Base-by-base conservation (phyloP, 768 basidiomycete species). In the Leccinellum luteum region DNA sequence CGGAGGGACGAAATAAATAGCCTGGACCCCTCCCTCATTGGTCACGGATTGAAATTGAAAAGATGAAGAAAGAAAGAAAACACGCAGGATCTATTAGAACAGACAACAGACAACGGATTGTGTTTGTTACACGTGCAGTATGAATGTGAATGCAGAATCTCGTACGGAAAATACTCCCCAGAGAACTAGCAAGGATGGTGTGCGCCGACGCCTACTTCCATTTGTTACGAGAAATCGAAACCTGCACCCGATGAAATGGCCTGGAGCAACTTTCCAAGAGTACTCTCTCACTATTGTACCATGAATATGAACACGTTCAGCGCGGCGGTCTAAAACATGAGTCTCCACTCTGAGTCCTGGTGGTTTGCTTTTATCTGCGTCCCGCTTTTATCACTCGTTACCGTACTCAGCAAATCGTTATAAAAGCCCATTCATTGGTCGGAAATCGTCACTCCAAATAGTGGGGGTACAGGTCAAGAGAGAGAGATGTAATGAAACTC, bases 201-300 rank as follows among this genome's bases (percentile, higher is more conserved):
- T n/a, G n/a, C n/a, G n/a, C n/a, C n/a, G n/a, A n/a, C n/a, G 28
- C 35, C 34, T 34, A 7, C 35, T 19, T 41, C n/a, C 38, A 2
- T n/a, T 41, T 28, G 19, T 69, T 54, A 97, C 10, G 94, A 97
- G 51, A 98, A 77, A 75, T 98, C 95, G 60, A 98, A 98, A 2
- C 95, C 95, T 4, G 94, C 92, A 43, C 87, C 88, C 0, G 92
- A 85, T 45, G 80, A 88, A 66, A 98, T 92, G 1, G 94, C 92
- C 65, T 93, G 89, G 6, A 95, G 66, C 28, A 98, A 75, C 97
- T 98, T 50, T 82, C 75, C 10, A 83, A 78, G 23, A 98, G 76
- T 3, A 82, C 77, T 21, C 73, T 71, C 69, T 90, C 88, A 64
- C 76, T 85, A 54, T 75, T 72, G 68, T 92, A 92, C 38, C 80